Conservation (phyloP, 2,329 filamentous ascomycete species). For the Neonectria punicea region DNA sequence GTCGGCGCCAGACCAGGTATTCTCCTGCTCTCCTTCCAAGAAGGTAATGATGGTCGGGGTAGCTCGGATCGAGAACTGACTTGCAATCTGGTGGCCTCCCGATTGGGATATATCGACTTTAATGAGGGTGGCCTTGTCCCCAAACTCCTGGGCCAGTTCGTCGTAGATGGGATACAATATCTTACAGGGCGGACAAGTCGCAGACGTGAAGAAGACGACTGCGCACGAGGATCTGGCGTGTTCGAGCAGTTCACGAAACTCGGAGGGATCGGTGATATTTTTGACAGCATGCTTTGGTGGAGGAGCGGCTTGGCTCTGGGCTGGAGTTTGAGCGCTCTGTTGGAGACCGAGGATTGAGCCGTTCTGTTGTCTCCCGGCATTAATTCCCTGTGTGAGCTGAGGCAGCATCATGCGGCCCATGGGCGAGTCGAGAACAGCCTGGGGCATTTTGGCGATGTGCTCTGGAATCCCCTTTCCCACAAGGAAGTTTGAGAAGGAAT, state of each 20-base stretch:
- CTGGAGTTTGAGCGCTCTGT: slow-evolving; percentile 46
- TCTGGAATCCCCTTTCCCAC: slow-evolving; percentile 88
- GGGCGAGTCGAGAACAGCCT: slow-evolving; percentile 85
- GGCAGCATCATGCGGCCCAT: slow-evolving; percentile 90
- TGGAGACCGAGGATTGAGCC: slow-evolving; percentile 65
- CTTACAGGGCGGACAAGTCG: slow-evolving; percentile 87
- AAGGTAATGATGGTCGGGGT: slow-evolving; percentile 94
- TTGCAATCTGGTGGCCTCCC: slow-evolving; percentile 70
- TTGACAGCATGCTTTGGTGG: slow-evolving; percentile 61
- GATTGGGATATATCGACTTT: slow-evolving; percentile 82
- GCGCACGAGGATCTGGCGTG: slow-evolving; percentile 76
- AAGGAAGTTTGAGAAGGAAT: slow-evolving; percentile 90
- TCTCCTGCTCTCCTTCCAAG: slow-evolving; percentile 77
- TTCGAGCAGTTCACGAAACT: slow-evolving; percentile 51
- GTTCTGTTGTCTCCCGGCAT: slow-evolving; percentile 57
- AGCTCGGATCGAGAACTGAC: slow-evolving; percentile 74
- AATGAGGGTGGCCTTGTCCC: slow-evolving; percentile 75
- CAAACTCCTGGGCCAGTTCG: slow-evolving; percentile 78
- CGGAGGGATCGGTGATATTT: slow-evolving; percentile 61
- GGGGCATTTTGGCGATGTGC: slow-evolving; percentile 85
- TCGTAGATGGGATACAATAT: slow-evolving; percentile 84
- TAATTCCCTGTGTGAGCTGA: slow-evolving; percentile 66
- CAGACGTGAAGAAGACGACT: slow-evolving; percentile 91
- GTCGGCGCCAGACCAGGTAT: slow-evolving; percentile 85
- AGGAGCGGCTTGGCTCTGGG: slow-evolving; percentile 30